phyloP scores from a whole-genome alignment of 1,139 yeast genomes.

The Casaregolazyma lundiana region DNA sequence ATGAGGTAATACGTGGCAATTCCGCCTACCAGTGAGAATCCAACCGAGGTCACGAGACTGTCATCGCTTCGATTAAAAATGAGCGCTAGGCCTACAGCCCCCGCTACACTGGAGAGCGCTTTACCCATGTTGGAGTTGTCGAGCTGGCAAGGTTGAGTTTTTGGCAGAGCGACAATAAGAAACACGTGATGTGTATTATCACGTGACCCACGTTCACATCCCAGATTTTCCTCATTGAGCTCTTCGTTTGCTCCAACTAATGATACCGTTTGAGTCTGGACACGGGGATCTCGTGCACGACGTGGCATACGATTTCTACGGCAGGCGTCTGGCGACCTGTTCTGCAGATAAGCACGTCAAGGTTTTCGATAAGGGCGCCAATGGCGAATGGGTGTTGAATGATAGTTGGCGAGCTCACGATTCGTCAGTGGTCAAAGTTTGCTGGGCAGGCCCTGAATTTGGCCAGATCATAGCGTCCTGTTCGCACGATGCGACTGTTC shows the following conservation, averaged over 20 bases:
- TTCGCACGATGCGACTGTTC: conserved; percentile 83
- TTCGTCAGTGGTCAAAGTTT: conserved; percentile 71
- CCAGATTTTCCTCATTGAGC: too few relatives aligned
- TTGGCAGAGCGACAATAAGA: too few relatives aligned
- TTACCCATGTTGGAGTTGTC: background rate
- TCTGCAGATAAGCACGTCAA: conserved; percentile 90
- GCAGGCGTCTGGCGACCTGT: conserved; percentile 83
- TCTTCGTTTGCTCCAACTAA: conserved; percentile 18
- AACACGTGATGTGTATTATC: background rate
- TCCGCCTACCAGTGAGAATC: conserved; percentile 66
- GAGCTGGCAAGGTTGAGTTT: too few relatives aligned
- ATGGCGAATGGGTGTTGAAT: conserved; percentile 64
- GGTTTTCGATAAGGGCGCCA: conserved; percentile 64
- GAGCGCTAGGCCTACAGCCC: conserved; percentile 17
- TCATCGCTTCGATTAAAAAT: conserved; percentile 21
- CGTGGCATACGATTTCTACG: conserved; percentile 76
- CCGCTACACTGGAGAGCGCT: background rate
- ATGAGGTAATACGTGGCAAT: conserved; percentile 54
- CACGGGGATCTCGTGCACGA: conserved; percentile 91
- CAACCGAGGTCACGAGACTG: conserved; percentile 38
- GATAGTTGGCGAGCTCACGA: conserved; percentile 97
- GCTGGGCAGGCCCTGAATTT: conserved; percentile 94
- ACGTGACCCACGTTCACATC: background rate
- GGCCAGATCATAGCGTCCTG: conserved; percentile 84
- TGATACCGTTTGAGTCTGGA: conserved; percentile 75